Evolutionary conservation across 371 early-diverging fungal genomes (phyloP).

Genomic region (Saksenaea oblongispora): DNA sequence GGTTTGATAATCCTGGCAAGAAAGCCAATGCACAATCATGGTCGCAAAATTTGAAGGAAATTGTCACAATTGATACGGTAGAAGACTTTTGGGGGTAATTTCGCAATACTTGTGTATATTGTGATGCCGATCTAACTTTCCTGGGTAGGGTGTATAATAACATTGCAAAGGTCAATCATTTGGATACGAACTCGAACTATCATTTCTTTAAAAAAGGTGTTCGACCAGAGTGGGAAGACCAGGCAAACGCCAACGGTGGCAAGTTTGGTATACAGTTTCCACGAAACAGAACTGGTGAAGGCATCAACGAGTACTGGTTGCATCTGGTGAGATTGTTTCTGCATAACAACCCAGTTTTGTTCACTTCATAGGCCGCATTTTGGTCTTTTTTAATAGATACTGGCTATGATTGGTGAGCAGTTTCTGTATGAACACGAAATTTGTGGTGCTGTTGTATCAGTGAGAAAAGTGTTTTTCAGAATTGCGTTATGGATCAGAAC

Average conservation of each 20-base stretch:
- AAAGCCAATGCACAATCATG: slow-evolving; percentile 79
- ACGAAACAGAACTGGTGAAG: slow-evolving; percentile 62
- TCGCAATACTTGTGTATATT: not conserved
- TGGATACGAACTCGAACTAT: slow-evolving; percentile 83
- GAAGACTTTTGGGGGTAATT: slow-evolving; percentile 96
- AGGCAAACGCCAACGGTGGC: slow-evolving; percentile 91
- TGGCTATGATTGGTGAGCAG: slow-evolving; percentile 89
- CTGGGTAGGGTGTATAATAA: slow-evolving; percentile 71
- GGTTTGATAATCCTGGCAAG: slow-evolving; percentile 89
- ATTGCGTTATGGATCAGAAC: slow-evolving; percentile 89
- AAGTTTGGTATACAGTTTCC: slow-evolving; percentile 89
- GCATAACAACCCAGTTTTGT: not conserved
- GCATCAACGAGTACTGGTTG: slow-evolving; percentile 85
- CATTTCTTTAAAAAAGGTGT: slow-evolving; percentile 96
- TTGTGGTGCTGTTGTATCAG: slow-evolving; percentile 90
- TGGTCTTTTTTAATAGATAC: slow-evolving; percentile 51
- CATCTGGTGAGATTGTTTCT: slow-evolving; percentile 59
- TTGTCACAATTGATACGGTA: slow-evolving; percentile 86
- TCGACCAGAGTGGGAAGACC: slow-evolving; percentile 98
- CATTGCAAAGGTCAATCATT: slow-evolving; percentile 71
- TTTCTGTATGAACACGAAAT: slow-evolving; percentile 83
- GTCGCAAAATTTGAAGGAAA: slow-evolving; percentile 85
- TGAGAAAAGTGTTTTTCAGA: slow-evolving; percentile 80
- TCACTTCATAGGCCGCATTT: not conserved
- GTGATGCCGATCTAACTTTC: not conserved